Base-by-base conservation (phyloP, 2,329 filamentous ascomycete species). In the Aspergillus sp. region DNA sequence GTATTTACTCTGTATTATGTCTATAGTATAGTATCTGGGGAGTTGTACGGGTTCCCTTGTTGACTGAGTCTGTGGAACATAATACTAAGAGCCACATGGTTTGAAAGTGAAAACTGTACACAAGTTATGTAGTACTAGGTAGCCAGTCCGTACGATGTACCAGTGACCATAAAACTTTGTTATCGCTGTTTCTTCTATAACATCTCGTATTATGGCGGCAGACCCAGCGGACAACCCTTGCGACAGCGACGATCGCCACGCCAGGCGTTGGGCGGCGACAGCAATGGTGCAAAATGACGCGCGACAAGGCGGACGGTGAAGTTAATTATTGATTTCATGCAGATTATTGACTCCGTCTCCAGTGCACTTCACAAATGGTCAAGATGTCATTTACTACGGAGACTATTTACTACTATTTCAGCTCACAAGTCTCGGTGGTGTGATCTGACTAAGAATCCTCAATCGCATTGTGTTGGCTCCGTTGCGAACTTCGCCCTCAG, bases 381-480 rank as follows among this genome's bases (percentile, higher is more conserved):
- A 19, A 21, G 17, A 43, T 45, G 17, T 23, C 21, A 3, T 25
- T 37, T n/a, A 17, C 25, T 19, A 48, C 21, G 21, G 21, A 21
- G 21, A 4, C 27, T 31, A 31, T 31, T 11, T 11, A 31, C 27
- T 31, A 27, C 9, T 27, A 27, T 27, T 27, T 27, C 25, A 8
- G 25, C 25, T 27, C 25, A 27, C 25, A 27, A 27, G 9, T 21
- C 14, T 11, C 5, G 35, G 4, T 44, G 37, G 45, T 45, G 23
- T 33, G 43, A 31, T 54, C 54, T 56, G 54, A 56, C 54, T 56
- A 56, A 56, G 48, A 52, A 44, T 55, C 40, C 40, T 51, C 48
- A 27, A 52, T 44, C 39, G 8, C 21, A 56, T 37, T 15, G 37
- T 50, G 37, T 50, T 41, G 25, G 17, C 15, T 55, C 39, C 9